phyloP scores from a whole-genome alignment of 31 red algal species.

The Odonthalia washingtoniensis region DNA sequence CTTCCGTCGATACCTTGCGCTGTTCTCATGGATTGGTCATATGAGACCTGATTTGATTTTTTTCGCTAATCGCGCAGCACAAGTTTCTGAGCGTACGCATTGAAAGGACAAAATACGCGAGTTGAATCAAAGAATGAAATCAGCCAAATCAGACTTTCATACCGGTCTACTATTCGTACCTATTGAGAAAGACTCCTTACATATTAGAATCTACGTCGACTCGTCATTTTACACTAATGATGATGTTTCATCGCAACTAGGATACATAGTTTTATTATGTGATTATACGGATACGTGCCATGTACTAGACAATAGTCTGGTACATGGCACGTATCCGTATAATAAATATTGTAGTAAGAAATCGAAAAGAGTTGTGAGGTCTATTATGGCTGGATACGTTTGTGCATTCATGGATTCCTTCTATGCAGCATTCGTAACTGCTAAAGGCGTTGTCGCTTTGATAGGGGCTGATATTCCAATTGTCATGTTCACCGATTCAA shows the following conservation, averaged over 20 bases:
- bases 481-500: neutral
- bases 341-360: conserved; percentile 34
- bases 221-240: conserved; percentile 38
- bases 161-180: too few species aligned
- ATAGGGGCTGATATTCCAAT: conserved; percentile 1
- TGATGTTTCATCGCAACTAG: conserved; percentile 50
- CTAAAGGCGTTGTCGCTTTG: neutral
- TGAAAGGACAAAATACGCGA: too few species aligned
- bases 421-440: conserved; percentile 4
- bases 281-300: conserved; percentile 46
- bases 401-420: conserved; percentile 55
- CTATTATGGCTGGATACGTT: conserved; percentile 45
- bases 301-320: too few species aligned
- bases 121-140: too few species aligned
- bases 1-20: too few species aligned
- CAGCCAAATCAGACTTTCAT: too few species aligned
- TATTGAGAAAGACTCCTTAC: too few species aligned
- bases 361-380: conserved; percentile 37
- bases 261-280: too few species aligned
- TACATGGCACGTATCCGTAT: neutral
- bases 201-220: conserved; percentile 44
- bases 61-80: too few species aligned
- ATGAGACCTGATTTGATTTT: too few species aligned
- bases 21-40: too few species aligned
- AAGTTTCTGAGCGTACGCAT: too few species aligned